phyloP scores from a whole-genome alignment of 2,329 filamentous ascomycete genomes.

The Penicillium sp. region DNA sequence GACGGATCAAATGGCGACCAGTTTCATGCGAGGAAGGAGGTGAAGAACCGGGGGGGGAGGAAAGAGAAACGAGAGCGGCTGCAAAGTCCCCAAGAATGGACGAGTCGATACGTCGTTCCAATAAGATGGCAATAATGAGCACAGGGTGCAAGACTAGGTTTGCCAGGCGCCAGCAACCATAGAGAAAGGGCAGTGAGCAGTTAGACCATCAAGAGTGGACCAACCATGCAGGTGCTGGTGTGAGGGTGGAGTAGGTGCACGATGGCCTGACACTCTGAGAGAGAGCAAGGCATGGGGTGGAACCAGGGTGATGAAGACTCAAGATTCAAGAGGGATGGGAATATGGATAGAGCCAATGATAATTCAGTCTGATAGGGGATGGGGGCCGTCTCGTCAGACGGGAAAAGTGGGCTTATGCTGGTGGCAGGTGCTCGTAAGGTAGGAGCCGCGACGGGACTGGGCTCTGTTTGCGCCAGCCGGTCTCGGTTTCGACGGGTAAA shows the following conservation, averaged over 20 bases:
- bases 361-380: conserved; percentile 7
- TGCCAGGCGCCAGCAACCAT: conserved; percentile 8
- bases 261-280: conserved; percentile 33
- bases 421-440: conserved; percentile 9
- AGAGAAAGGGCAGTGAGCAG: conserved; percentile 23
- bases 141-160: conserved; percentile 14
- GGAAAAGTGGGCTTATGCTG: conserved; percentile 14
- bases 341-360: conserved; percentile 22
- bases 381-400: conserved; percentile 25
- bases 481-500: conserved; percentile 22
- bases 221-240: conserved; percentile 35
- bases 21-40: conserved; percentile 2
- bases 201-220: conserved; percentile 25
- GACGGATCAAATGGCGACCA: conserved; percentile 6
- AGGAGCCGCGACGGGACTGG: conserved; percentile 20
- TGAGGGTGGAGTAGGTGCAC: conserved; percentile 30
- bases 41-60: conserved; percentile 1
- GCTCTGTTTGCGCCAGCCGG: conserved; percentile 10
- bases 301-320: conserved; percentile 19
- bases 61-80: conserved; percentile 9
- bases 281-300: conserved; percentile 15
- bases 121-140: conserved; percentile 7
- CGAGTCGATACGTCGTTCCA: conserved; percentile 3
- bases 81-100: conserved; percentile 10
- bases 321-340: conserved; percentile 6